These are phyloP conservation scores for Diaporthe caulivora DNA, from an alignment of 2,329 filamentous ascomycete species.

Conservation along the genomic window DNA sequence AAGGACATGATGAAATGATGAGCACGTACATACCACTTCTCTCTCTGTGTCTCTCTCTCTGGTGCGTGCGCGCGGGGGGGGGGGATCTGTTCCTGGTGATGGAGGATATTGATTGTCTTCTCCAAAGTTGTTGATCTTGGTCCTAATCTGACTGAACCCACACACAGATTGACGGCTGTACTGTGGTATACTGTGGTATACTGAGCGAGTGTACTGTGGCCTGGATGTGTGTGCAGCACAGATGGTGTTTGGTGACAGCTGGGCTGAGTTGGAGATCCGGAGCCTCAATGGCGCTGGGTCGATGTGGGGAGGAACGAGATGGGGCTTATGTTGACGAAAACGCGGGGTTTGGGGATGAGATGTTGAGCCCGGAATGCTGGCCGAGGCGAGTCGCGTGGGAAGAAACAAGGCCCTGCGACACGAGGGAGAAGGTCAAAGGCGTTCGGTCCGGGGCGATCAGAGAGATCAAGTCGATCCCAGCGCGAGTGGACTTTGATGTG, in stretches of 20 bases:
- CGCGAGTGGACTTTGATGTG: not conserved
- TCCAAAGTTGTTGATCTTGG: slow-evolving; percentile 33
- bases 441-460: not conserved
- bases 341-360: slow-evolving; percentile 24
- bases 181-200: not conserved
- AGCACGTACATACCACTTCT: slow-evolving; percentile 27
- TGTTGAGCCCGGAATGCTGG: slow-evolving; percentile 1
- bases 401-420: not conserved
- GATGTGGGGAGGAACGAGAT: slow-evolving; percentile 9
- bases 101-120: slow-evolving; percentile 12
- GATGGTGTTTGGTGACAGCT: not conserved
- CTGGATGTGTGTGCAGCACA: not conserved
- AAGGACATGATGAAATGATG: not conserved
- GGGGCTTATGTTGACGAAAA: not conserved
- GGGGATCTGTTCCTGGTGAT: slow-evolving; percentile 14
- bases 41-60: no score
- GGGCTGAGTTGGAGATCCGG: slow-evolving; percentile 26
- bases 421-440: slow-evolving; percentile 20
- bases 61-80: no score
- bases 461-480: not conserved
- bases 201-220: not conserved
- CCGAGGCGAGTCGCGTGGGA: slow-evolving; percentile 1
- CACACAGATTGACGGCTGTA: slow-evolving; percentile 22
- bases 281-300: slow-evolving; percentile 25
- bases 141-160: slow-evolving; percentile 5